phyloP scores from a whole-genome alignment of 2,329 filamentous ascomycete genomes.

The Botrytis squamosa region DNA sequence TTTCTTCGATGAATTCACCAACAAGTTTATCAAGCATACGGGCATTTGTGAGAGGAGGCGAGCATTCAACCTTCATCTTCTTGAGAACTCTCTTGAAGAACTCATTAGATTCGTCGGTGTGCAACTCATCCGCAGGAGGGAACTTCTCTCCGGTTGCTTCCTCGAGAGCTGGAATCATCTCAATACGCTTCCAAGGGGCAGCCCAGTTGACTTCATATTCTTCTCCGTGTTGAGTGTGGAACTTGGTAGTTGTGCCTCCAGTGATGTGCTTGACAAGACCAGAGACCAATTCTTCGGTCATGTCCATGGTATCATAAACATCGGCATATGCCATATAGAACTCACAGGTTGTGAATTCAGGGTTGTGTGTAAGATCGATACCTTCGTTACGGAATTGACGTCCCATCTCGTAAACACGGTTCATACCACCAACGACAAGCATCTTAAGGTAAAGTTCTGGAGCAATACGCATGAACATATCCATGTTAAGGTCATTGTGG shows the following conservation, averaged over 20 bases:
- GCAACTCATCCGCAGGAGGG: slow-evolving; percentile 81
- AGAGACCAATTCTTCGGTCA: slow-evolving; percentile 91
- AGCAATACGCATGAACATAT: slow-evolving; percentile 91
- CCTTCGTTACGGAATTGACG: slow-evolving; percentile 95
- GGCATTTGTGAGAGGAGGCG: slow-evolving; percentile 86
- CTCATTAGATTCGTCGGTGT: slow-evolving; percentile 81
- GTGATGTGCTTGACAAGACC: slow-evolving; percentile 85
- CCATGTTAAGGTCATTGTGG: slow-evolving; percentile 94
- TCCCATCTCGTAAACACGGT: slow-evolving; percentile 93
- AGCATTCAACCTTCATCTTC: slow-evolving; percentile 89
- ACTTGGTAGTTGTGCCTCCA: slow-evolving; percentile 80
- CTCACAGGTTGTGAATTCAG: slow-evolving; percentile 95
- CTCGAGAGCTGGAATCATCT: slow-evolving; percentile 95
- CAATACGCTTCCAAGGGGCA: slow-evolving; percentile 85
- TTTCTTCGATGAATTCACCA: slow-evolving; percentile 93
- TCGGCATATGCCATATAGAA: slow-evolving; percentile 96
- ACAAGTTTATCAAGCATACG: slow-evolving; percentile 95
- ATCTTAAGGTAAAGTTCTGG: slow-evolving; percentile 98
- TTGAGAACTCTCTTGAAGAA: slow-evolving; percentile 82
- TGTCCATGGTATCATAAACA: slow-evolving; percentile 84
- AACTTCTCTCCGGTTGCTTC: slow-evolving; percentile 90
- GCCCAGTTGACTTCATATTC: slow-evolving; percentile 94
- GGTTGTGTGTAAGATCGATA: slow-evolving; percentile 92
- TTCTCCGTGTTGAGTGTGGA: slow-evolving; percentile 83
- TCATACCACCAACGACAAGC: slow-evolving; percentile 86